Evolutionary conservation across 2,329 filamentous ascomycete species (phyloP).

Genomic region (Tolypocladium nubicola): DNA sequence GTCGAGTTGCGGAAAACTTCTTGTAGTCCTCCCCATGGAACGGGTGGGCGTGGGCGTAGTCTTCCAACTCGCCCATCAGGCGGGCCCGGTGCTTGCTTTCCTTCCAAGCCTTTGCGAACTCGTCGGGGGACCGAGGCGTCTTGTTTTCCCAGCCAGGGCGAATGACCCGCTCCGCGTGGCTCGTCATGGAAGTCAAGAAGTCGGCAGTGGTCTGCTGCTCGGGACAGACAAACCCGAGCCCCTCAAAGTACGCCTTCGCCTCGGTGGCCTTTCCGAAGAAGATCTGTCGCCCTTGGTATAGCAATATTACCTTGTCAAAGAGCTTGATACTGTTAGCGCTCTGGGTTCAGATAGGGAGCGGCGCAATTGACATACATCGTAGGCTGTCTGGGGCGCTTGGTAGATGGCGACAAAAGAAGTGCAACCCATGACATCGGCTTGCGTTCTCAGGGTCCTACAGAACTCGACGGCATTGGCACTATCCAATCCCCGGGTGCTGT

Average conservation of each 20-base stretch:
- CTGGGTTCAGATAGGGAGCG: slow-evolving; percentile 27
- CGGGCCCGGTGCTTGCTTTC: slow-evolving; percentile 9
- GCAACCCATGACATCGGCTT: not conserved
- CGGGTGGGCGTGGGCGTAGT: slow-evolving; percentile 17
- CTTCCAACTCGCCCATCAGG: slow-evolving; percentile 12
- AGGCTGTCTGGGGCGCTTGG: not conserved
- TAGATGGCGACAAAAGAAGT: not conserved
- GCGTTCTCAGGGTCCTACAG: slow-evolving; percentile 10
- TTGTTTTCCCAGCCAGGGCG: slow-evolving; percentile 21
- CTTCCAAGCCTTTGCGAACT: slow-evolving; percentile 26
- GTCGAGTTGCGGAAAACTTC: not conserved
- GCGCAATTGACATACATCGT: slow-evolving; percentile 12
- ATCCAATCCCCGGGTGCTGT: slow-evolving; percentile 14
- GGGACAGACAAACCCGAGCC: not conserved
- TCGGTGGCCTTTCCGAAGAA: not conserved
- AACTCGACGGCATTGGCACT: slow-evolving; percentile 17
- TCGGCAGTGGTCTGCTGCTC: not conserved
- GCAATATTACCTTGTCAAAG: not conserved
- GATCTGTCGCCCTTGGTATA: not conserved
- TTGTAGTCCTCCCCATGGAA: not conserved
- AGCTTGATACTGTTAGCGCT: not conserved
- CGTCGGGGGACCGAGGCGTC: slow-evolving; percentile 25
- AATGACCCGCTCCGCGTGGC: slow-evolving; percentile 21
- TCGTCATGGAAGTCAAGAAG: slow-evolving; percentile 25
- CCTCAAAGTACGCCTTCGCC: not conserved